phyloP scores from a whole-genome alignment of 179 eudicot genomes.

The Amaranthus tricolor region DNA sequence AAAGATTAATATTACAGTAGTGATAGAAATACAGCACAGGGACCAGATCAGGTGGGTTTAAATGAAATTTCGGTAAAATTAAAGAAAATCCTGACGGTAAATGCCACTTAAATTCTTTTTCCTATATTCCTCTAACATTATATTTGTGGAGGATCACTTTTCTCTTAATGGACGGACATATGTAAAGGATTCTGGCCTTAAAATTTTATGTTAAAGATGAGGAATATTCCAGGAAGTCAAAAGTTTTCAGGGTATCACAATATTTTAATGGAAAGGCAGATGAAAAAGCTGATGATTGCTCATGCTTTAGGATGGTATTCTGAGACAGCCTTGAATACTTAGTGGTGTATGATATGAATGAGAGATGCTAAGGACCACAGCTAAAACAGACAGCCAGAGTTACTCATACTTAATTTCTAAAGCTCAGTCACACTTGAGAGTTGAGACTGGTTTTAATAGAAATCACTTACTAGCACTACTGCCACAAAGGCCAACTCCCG shows the following conservation, averaged over 20 bases:
- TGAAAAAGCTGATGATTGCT: slow-evolving; percentile 30
- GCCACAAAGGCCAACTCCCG: background rate
- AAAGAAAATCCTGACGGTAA: slow-evolving; percentile 9
- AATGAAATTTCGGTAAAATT: background rate
- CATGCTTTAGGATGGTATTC: slow-evolving; percentile 16
- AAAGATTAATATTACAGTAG: slow-evolving; percentile 2
- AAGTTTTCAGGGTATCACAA: slow-evolving; percentile 25
- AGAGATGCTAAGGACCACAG: slow-evolving; percentile 19
- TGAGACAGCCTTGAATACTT: slow-evolving; percentile 27
- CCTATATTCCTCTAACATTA: slow-evolving; percentile 22
- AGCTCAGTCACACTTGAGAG: slow-evolving; percentile 11
- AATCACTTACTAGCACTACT: slow-evolving; percentile 17
- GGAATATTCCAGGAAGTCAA: slow-evolving; percentile 46
- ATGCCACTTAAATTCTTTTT: slow-evolving; percentile 19
- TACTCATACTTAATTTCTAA: slow-evolving; percentile 4
- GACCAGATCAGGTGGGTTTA: slow-evolving; percentile 1
- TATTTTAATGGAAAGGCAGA: slow-evolving; percentile 30
- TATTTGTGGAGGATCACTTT: slow-evolving; percentile 28
- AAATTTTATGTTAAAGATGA: slow-evolving; percentile 25
- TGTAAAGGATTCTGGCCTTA: slow-evolving; percentile 24
- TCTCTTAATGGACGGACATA: slow-evolving; percentile 34
- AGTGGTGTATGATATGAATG: slow-evolving; percentile 21
- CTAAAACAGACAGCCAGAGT: slow-evolving; percentile 11
- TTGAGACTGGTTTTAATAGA: slow-evolving; percentile 12
- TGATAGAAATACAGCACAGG: slow-evolving; percentile 1